Conservation (phyloP, 176 grass and related monocot genomes). For the Alopecurus myosuroides region DNA sequence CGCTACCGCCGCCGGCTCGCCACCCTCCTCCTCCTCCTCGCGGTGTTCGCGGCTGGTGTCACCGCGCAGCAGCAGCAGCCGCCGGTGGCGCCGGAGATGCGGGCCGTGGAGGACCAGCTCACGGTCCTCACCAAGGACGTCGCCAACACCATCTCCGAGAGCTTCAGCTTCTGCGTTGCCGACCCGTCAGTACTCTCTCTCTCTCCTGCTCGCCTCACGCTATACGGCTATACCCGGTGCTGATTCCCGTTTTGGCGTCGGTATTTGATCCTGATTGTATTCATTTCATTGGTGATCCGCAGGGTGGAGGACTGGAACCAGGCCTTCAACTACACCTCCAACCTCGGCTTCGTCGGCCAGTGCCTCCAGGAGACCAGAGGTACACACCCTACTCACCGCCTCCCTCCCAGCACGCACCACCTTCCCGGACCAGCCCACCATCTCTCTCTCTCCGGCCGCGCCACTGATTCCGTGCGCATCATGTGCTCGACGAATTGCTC, state of each 20-base stretch:
- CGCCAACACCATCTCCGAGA: conserved; percentile 24
- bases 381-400: not conserved
- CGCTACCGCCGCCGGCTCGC: not conserved
- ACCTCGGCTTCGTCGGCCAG: conserved; percentile 28
- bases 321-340: conserved; percentile 67
- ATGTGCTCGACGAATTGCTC: not conserved
- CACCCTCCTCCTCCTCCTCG: not conserved
- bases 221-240: too few species aligned
- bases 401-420: not conserved
- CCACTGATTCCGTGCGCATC: not conserved
- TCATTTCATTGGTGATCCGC: not conserved
- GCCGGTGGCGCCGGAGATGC: not conserved
- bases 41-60: not conserved
- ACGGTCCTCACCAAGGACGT: conserved; percentile 26
- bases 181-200: conserved; percentile 23
- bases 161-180: conserved; percentile 56
- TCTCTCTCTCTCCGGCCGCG: too few species aligned
- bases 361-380: conserved; percentile 31
- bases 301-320: conserved; percentile 51
- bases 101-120: conserved; percentile 8
- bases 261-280: not conserved
- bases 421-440: too few species aligned
- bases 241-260: too few species aligned
- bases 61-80: not conserved
- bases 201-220: too few species aligned